These are phyloP conservation scores for Pleurotus cornucopiae DNA, from an alignment of 768 basidiomycete genomes.

Conservation along the genomic window DNA sequence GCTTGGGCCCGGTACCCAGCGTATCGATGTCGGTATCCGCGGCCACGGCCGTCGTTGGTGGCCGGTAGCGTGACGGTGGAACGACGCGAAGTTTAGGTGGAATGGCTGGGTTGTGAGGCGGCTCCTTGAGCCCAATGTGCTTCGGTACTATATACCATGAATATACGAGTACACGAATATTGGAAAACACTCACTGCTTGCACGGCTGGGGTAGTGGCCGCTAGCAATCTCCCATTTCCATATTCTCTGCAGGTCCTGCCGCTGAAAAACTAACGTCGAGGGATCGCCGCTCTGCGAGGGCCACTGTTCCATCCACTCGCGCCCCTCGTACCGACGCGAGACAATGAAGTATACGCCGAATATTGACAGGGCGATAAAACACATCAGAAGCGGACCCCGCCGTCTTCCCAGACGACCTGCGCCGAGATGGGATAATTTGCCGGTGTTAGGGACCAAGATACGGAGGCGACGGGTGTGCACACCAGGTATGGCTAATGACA, in stretches of 20 bases:
- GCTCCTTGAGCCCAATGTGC: conserved; percentile 49
- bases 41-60: conserved; percentile 27
- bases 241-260: conserved; percentile 74
- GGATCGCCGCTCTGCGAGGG: conserved; percentile 32
- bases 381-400: conserved; percentile 51
- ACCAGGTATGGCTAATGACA: conserved; percentile 57
- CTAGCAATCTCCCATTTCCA: conserved; percentile 93
- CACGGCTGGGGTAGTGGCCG: conserved; percentile 81
- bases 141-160: conserved; percentile 47
- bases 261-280: conserved; percentile 66
- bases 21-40: conserved; percentile 43
- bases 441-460: conserved; percentile 51
- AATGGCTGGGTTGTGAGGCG: conserved; percentile 65
- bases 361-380: conserved; percentile 45
- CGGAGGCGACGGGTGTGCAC: conserved; percentile 53
- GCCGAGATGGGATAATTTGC: conserved; percentile 38
- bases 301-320: conserved; percentile 40
- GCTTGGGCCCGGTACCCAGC: conserved; percentile 66
- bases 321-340: conserved; percentile 33
- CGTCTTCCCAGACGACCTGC: conserved; percentile 47
- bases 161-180: background rate
- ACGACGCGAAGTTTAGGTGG: conserved; percentile 43
- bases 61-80: conserved; percentile 47
- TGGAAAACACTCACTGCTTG: conserved; percentile 49
- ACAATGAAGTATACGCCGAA: conserved; percentile 47